Base-by-base conservation (phyloP, 495 filamentous ascomycete species). In the Xylaria scruposa region DNA sequence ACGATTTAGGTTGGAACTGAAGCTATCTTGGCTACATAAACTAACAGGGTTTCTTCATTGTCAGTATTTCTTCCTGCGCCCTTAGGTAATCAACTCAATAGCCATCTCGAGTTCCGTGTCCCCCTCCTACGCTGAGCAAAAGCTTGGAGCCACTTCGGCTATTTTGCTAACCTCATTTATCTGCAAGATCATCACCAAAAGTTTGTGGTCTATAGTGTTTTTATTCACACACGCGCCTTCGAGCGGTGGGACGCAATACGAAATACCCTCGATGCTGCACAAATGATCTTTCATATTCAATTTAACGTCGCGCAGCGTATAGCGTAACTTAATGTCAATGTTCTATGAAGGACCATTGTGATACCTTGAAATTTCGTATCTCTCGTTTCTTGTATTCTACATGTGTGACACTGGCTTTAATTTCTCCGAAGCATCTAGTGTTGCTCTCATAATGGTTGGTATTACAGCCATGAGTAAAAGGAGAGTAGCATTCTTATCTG, bases 261-360 rank as follows among this genome's bases (percentile, higher is more conserved):
- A 54, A 24, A 5, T 29, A 24, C 4, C 12, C 10, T 54, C 51
- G 0, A 3, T 24, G 21, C 3, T 13, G 10, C 26, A 26, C 15
- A 29, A 24, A 54, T 54, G 10, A 4, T 13, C 15, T 13, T 29
- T 26, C 4, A 12, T 9, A 5, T 24, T 26, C 6, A 10, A 13
- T 54, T 29, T 4, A 6, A 56, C 4, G 5, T 17, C 15, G 26
- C 53, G 10, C 24, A 15, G 10, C 1, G 12, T 15, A 9, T 13
- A 24, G 8, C 21, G 26, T 56, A 56, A 9, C 10, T 13, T 13
- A 26, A 26, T 29, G 26, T 5, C 53, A 17, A 31, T 63, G 36
- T 70, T 44, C 62, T 33, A 70, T 46, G 4, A 42, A 54, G 68
- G 68, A 31, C 68, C 46, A 36, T 54, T 24, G 68, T 70, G 36